These are phyloP conservation scores for Spiromyces aspiralis DNA, from an alignment of 371 early-diverging fungal genomes.

Conservation along the genomic window DNA sequence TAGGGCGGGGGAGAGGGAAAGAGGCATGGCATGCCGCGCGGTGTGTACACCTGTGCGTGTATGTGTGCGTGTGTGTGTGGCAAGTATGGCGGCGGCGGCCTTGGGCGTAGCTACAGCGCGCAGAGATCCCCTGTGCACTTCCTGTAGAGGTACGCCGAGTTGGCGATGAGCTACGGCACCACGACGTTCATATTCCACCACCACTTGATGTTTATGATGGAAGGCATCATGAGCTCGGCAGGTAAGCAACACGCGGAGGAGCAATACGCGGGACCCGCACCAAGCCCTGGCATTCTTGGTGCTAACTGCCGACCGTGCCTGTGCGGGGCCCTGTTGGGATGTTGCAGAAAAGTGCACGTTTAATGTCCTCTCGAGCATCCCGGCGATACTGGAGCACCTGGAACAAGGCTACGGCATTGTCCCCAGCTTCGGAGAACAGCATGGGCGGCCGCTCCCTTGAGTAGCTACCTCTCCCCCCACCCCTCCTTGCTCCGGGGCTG, in stretches of 20 bases:
- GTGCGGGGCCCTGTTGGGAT: no score
- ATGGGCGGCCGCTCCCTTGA: no score
- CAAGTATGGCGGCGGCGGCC: no score
- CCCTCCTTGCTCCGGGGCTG: no score
- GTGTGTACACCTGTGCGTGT: no score
- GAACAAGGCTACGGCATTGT: constrained; percentile 47
- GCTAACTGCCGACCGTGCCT: not conserved
- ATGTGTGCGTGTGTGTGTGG: no score
- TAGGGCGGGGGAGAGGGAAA: no score
- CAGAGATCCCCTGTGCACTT: no score
- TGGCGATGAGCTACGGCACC: constrained; percentile 67
- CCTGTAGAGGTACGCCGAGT: constrained; percentile 50
- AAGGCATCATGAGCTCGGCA: constrained; percentile 56
- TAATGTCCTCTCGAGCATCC: constrained; percentile 59
- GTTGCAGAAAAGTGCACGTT: constrained; percentile 60
- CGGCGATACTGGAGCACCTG: constrained; percentile 73
- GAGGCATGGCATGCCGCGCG: no score
- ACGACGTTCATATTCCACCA: constrained; percentile 76
- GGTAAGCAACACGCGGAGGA: not conserved
- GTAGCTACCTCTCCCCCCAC: no score
- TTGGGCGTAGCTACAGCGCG: no score
- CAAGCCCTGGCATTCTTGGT: not conserved
- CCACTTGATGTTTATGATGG: constrained; percentile 90
- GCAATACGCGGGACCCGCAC: not conserved
- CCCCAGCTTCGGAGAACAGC: not conserved